phyloP scores from a whole-genome alignment of 768 basidiomycete genomes.

The Crucibulum laeve region DNA sequence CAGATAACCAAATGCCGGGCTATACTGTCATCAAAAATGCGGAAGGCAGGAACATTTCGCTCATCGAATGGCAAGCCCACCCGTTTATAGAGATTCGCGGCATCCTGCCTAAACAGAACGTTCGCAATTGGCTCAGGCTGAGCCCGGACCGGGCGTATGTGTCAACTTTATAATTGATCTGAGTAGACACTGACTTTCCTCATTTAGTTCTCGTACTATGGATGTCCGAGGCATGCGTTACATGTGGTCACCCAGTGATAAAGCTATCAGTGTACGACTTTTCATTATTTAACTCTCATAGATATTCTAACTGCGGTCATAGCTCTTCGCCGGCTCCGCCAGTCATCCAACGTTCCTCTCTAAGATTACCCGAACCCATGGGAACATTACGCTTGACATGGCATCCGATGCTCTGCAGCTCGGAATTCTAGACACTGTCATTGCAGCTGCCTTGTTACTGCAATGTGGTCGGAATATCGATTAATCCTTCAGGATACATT shows the following conservation, averaged over 20 bases:
- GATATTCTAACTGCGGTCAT: conserved; percentile 3
- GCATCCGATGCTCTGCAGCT: conserved; percentile 50
- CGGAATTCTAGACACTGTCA: conserved; percentile 45
- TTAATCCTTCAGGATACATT: too few relatives aligned
- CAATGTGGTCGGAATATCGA: conserved; percentile 64
- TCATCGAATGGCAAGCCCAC: conserved; percentile 54
- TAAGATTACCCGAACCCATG: conserved; percentile 41
- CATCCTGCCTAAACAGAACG: conserved; percentile 41
- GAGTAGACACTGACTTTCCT: background rate
- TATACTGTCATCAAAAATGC: conserved; percentile 51
- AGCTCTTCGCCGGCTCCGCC: conserved; percentile 45
- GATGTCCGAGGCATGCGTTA: conserved; percentile 44
- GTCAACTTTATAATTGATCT: background rate
- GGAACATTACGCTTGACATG: conserved; percentile 47
- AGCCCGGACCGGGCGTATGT: conserved; percentile 40
- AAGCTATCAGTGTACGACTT: conserved; percentile 48
- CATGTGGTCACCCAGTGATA: conserved; percentile 51
- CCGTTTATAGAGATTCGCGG: conserved; percentile 52
- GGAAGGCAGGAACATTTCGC: conserved; percentile 41
- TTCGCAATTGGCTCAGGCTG: conserved; percentile 51
- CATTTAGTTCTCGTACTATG: conserved; percentile 44
- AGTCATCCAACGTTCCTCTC: conserved; percentile 37
- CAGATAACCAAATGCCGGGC: conserved; percentile 44
- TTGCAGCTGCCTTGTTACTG: conserved; percentile 51
- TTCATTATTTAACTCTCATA: background rate